Evolutionary conservation across 805 yeast genomes (phyloP).

Genomic region (Wickerhamiella kurtzmanii): DNA sequence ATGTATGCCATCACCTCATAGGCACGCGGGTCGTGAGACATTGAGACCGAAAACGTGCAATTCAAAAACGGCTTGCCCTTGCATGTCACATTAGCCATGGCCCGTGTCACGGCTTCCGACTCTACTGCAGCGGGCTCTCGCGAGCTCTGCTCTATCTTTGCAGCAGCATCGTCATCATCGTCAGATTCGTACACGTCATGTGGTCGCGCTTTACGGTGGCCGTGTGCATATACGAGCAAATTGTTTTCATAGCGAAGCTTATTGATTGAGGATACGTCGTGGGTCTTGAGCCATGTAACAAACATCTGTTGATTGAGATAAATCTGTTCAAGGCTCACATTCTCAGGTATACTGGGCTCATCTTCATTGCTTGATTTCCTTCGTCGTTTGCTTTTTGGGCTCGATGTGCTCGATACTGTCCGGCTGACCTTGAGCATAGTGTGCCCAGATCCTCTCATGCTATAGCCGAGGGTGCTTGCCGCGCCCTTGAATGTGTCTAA

Average conservation of each 20-base stretch:
- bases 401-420: background rate
- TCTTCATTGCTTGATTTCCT: background rate
- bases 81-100: background rate
- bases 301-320: background rate
- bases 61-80: background rate
- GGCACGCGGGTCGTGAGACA: background rate
- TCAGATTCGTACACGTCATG: background rate
- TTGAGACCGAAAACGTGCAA: conserved; percentile 1
- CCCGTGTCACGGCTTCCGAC: background rate
- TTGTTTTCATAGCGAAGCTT: background rate
- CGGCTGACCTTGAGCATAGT: background rate
- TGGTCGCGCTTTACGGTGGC: background rate
- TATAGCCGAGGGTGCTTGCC: background rate
- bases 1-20: background rate
- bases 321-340: background rate
- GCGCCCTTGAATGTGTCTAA: background rate
- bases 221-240: background rate
- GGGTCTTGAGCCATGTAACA: background rate
- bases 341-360: background rate
- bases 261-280: background rate
- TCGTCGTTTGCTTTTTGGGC: background rate
- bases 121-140: background rate
- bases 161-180: background rate
- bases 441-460: background rate
- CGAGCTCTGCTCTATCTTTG: background rate